These are phyloP conservation scores for Alternaria sp. DNA, from an alignment of 2,329 filamentous ascomycete genomes.

Conservation along the genomic window DNA sequence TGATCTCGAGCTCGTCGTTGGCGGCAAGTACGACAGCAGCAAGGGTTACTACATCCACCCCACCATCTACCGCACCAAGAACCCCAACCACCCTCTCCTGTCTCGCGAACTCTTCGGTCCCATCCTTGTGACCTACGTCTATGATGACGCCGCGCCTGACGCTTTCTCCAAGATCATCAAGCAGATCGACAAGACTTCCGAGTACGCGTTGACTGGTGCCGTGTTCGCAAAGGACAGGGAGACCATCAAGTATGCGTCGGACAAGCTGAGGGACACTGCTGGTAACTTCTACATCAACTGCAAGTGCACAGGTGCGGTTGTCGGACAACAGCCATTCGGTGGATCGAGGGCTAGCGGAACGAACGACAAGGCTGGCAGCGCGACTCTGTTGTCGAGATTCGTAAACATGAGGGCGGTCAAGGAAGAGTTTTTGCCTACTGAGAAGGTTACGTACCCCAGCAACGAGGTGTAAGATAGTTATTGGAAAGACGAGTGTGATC, in stretches of 20 bases:
- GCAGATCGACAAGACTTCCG: constrained; percentile 73
- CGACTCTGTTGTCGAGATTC: constrained; percentile 61
- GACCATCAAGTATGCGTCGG: constrained; percentile 72
- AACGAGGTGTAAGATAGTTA: constrained; percentile 53
- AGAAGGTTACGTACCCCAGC: constrained; percentile 62
- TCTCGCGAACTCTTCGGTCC: constrained; percentile 85
- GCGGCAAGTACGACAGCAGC: constrained; percentile 78
- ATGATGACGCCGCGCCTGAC: constrained; percentile 69
- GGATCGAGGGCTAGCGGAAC: constrained; percentile 65
- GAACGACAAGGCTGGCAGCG: constrained; percentile 66
- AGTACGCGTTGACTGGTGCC: constrained; percentile 80
- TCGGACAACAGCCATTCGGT: constrained; percentile 62
- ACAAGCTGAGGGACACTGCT: constrained; percentile 74
- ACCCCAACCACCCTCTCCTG: constrained; percentile 77
- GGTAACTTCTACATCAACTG: constrained; percentile 90
- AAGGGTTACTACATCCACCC: constrained; percentile 86
- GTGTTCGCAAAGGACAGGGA: constrained; percentile 76
- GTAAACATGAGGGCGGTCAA: constrained; percentile 65
- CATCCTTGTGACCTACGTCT: constrained; percentile 76
- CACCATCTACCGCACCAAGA: constrained; percentile 79
- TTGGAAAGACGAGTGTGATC: neutral
- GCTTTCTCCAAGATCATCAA: constrained; percentile 68
- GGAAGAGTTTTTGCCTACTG: constrained; percentile 61
- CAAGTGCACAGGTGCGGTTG: constrained; percentile 68
- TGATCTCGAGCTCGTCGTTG: constrained; percentile 75